These are phyloP conservation scores for Nemania serpens DNA, from an alignment of 2,329 filamentous ascomycete species.

Conservation along the genomic window DNA sequence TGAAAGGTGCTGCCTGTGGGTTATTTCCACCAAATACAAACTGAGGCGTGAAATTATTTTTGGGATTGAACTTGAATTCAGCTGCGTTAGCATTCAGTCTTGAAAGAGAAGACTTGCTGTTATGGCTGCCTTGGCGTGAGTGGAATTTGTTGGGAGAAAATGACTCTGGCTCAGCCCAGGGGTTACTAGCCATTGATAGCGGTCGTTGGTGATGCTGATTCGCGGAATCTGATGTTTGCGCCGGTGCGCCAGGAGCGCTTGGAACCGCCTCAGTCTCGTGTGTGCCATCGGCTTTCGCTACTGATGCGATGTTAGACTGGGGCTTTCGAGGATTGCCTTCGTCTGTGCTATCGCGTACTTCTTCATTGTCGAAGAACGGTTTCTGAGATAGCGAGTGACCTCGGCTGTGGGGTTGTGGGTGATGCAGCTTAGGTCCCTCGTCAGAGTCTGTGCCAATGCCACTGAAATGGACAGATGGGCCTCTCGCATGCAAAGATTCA, in stretches of 20 bases:
- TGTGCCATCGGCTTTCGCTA: slow-evolving; percentile 53
- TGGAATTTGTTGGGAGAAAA: slow-evolving; percentile 44
- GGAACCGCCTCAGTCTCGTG: slow-evolving; percentile 76
- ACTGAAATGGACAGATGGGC: slow-evolving; percentile 55
- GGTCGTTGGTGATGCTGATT: slow-evolving; percentile 57
- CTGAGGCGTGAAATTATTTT: slow-evolving; percentile 55
- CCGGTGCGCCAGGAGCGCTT: slow-evolving; percentile 70
- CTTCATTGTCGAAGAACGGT: slow-evolving; percentile 63
- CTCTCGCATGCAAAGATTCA: slow-evolving; percentile 46
- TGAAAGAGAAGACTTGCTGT: slow-evolving; percentile 71
- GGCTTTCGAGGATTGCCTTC: slow-evolving; percentile 46
- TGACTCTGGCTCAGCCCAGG: slow-evolving; percentile 61
- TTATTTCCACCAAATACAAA: slow-evolving; percentile 54
- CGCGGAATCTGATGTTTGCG: slow-evolving; percentile 54
- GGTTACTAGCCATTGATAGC: slow-evolving; percentile 64
- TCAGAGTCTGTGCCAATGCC: slow-evolving; percentile 59
- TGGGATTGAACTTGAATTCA: slow-evolving; percentile 79
- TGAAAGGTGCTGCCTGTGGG: slow-evolving; percentile 45
- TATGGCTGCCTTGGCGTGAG: slow-evolving; percentile 59
- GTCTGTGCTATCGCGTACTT: slow-evolving; percentile 46
- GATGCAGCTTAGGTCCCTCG: slow-evolving; percentile 65
- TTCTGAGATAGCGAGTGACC: slow-evolving; percentile 73
- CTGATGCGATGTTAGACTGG: slow-evolving; percentile 46
- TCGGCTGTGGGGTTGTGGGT: slow-evolving; percentile 74
- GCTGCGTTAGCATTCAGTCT: slow-evolving; percentile 88